These are phyloP conservation scores for Verticillium tricorpus DNA, from an alignment of 2,329 filamentous ascomycete species.

Conservation along the genomic window DNA sequence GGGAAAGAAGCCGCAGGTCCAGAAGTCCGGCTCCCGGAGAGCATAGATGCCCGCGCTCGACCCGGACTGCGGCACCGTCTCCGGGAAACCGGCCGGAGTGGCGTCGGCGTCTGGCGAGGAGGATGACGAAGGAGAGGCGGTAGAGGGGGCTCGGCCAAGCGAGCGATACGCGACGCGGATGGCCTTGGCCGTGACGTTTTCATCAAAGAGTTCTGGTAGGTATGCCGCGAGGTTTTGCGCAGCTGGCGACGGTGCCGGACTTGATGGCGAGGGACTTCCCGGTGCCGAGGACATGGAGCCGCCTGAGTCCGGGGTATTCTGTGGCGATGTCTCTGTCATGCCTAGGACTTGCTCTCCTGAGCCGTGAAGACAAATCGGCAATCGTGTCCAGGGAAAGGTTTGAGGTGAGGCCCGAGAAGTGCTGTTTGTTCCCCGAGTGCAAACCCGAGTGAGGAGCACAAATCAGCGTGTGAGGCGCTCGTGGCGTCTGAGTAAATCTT, in stretches of 20 bases:
- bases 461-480: neutral
- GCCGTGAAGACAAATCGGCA: neutral
- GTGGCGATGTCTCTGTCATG: neutral
- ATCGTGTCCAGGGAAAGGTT: too few species aligned
- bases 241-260: slow-evolving; percentile 4
- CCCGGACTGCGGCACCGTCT: slow-evolving; percentile 25
- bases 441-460: neutral
- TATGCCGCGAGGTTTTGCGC: neutral
- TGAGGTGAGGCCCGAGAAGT: too few species aligned
- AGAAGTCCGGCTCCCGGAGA: slow-evolving; percentile 28
- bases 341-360: too few species aligned
- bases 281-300: slow-evolving; percentile 19
- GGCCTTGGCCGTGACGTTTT: slow-evolving; percentile 11
- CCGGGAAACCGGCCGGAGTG: slow-evolving; percentile 19
- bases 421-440: too few species aligned
- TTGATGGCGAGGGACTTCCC: slow-evolving; percentile 18
- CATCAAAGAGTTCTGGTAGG: slow-evolving; percentile 2
- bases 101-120: neutral
- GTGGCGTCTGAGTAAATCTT: neutral
- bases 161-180: slow-evolving; percentile 10
- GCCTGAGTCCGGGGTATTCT: neutral
- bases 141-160: neutral
- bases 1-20: slow-evolving; percentile 39
- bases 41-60: slow-evolving; percentile 18
- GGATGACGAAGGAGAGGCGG: neutral